Evolutionary conservation across 106 monocot species (phyloP).

Genomic region (Dioscorea zingiberensis): DNA sequence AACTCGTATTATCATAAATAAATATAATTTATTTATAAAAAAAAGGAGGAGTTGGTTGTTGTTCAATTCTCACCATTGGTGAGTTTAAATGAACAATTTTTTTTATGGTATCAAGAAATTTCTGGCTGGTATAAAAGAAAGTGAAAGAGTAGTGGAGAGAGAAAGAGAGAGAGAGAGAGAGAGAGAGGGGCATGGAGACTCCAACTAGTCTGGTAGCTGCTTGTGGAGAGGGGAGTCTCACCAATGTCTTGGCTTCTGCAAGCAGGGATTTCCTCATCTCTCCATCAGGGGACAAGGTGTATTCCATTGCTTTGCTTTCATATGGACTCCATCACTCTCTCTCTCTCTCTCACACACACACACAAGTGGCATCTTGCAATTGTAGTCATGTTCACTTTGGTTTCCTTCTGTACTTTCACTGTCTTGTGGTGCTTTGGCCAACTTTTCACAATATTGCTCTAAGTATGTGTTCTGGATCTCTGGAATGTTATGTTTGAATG

Average conservation of each 20-base stretch:
- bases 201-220: background rate
- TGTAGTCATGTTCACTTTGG: background rate
- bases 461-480: no score
- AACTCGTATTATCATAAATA: no score
- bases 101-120: no score
- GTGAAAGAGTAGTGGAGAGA: background rate
- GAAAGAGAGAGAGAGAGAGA: background rate
- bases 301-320: background rate
- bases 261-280: constrained; percentile 38
- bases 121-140: no score
- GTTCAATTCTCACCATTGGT: no score
- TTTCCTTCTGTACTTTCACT: background rate
- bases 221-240: constrained; percentile 9
- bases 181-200: constrained; percentile 1
- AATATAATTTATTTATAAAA: no score
- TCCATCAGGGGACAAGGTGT: constrained; percentile 42
- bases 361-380: background rate
- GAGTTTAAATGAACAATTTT: no score
- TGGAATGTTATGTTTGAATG: no score
- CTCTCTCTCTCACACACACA: background rate
- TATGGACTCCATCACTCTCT: background rate
- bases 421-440: background rate
- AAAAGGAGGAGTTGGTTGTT: no score
- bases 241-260: constrained; percentile 24
- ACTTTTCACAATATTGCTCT: background rate